Evolutionary conservation across 805 yeast species (phyloP).

Genomic region (Phaffomyces thermotolerans): DNA sequence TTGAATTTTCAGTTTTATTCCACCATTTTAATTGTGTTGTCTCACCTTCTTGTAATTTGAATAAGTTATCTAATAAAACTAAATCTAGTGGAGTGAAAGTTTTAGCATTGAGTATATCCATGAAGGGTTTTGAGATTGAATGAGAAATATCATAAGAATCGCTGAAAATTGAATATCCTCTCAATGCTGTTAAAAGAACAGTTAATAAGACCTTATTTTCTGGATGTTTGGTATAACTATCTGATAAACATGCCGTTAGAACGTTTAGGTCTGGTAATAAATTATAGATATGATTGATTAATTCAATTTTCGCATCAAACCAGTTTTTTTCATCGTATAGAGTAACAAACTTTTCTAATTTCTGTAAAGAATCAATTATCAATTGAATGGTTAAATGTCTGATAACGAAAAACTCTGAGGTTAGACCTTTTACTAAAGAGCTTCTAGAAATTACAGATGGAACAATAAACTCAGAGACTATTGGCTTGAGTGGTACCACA

Average conservation of each 20-base stretch:
- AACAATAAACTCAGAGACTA: conserved; percentile 48
- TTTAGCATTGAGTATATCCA: conserved; percentile 26
- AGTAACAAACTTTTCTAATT: conserved; percentile 36
- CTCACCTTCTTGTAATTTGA: conserved; percentile 52
- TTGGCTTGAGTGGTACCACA: conserved; percentile 26
- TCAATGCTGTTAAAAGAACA: conserved; percentile 39
- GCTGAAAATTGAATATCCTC: conserved; percentile 33
- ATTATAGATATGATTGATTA: conserved; percentile 28
- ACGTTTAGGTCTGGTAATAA: conserved; percentile 45
- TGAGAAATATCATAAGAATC: conserved; percentile 26
- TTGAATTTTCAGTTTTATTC: conserved; percentile 42
- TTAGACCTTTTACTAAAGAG: conserved; percentile 52
- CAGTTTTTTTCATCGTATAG: conserved; percentile 35
- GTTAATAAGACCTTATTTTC: conserved; percentile 40
- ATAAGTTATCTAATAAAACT: conserved; percentile 48
- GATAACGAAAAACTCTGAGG: conserved; percentile 41
- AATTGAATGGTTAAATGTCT: conserved; percentile 60
- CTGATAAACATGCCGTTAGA: conserved; percentile 37
- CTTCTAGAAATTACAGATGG: conserved; percentile 59
- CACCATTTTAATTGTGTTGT: conserved; percentile 70
- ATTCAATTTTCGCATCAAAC: conserved; percentile 28
- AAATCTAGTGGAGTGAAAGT: conserved; percentile 47
- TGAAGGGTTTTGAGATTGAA: conserved; percentile 27
- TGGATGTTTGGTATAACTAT: conserved; percentile 28
- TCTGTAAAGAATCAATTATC: conserved; percentile 44